These are phyloP conservation scores for Acer saccharum DNA, from an alignment of 345 rosid genomes.

Conservation along the genomic window DNA sequence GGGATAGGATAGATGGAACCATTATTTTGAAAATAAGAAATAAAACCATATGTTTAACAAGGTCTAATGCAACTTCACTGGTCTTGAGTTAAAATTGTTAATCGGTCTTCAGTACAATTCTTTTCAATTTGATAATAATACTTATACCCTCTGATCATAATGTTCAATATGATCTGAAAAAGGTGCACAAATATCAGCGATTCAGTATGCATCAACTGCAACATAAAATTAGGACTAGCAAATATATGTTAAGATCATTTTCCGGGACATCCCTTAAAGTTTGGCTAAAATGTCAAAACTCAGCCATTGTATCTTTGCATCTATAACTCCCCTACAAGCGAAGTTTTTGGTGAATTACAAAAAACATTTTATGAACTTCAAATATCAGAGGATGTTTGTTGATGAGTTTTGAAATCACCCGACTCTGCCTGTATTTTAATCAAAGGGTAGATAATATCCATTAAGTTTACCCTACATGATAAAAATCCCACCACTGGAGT, in stretches of 20 bases:
- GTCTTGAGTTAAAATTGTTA: background rate
- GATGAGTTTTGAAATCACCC: background rate
- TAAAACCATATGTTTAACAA: background rate
- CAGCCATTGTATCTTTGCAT: background rate
- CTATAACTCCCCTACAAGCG: background rate
- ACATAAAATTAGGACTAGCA: conserved; percentile 4
- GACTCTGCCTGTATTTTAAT: background rate
- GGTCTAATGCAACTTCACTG: background rate
- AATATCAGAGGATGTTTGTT: background rate
- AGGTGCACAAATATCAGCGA: background rate
- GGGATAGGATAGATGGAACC: background rate
- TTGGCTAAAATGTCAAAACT: background rate
- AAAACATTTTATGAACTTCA: background rate
- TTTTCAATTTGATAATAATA: background rate
- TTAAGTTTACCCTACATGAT: background rate
- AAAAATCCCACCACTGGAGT: background rate
- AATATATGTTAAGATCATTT: background rate
- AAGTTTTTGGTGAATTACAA: background rate
- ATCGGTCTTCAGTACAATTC: background rate
- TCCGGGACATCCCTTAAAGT: background rate
- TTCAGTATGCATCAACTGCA: background rate
- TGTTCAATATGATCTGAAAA: background rate
- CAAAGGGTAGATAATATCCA: background rate
- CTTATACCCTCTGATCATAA: background rate
- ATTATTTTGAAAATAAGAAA: background rate